These are phyloP conservation scores for Spencermartinsiella europaea DNA, from an alignment of 805 yeast genomes.

Conservation along the genomic window DNA sequence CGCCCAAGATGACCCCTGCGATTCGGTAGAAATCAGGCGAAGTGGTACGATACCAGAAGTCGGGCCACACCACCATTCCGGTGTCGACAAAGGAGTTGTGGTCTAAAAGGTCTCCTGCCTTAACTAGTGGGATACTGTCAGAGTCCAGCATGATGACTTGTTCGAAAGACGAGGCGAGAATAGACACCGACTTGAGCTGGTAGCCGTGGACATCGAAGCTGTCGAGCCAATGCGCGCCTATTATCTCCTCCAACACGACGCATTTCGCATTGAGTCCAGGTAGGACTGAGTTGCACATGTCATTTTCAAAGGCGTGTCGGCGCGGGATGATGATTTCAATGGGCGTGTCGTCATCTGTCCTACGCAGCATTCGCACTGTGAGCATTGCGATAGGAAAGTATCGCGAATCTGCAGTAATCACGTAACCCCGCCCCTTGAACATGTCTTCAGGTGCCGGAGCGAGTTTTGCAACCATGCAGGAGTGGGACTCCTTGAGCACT, in stretches of 20 bases:
- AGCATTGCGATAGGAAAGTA: conserved; percentile 66
- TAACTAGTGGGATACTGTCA: conserved; percentile 64
- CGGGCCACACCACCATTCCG: conserved; percentile 70
- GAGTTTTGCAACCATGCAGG: neutral
- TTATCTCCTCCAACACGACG: conserved; percentile 55
- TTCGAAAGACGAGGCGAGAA: conserved; percentile 69
- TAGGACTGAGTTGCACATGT: conserved; percentile 57
- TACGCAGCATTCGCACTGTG: conserved; percentile 58
- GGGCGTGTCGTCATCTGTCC: conserved; percentile 63
- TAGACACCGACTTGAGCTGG: conserved; percentile 64
- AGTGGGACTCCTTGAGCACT: neutral
- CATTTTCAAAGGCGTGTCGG: conserved; percentile 61
- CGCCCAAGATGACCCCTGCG: conserved; percentile 49
- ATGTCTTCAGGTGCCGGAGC: conserved; percentile 4
- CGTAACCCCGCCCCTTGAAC: conserved; percentile 46
- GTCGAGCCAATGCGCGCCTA: conserved; percentile 48
- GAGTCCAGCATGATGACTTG: conserved; percentile 68
- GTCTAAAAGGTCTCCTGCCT: conserved; percentile 56
- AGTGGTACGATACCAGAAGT: conserved; percentile 80
- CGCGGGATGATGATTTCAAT: conserved; percentile 77
- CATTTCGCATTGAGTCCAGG: conserved; percentile 62
- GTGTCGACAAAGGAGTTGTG: conserved; percentile 48
- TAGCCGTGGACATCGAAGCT: conserved; percentile 53
- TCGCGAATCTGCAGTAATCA: conserved; percentile 74
- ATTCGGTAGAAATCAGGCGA: conserved; percentile 67